Conservation (phyloP, 176 grass and related monocot species). For the Lolium rigidum region DNA sequence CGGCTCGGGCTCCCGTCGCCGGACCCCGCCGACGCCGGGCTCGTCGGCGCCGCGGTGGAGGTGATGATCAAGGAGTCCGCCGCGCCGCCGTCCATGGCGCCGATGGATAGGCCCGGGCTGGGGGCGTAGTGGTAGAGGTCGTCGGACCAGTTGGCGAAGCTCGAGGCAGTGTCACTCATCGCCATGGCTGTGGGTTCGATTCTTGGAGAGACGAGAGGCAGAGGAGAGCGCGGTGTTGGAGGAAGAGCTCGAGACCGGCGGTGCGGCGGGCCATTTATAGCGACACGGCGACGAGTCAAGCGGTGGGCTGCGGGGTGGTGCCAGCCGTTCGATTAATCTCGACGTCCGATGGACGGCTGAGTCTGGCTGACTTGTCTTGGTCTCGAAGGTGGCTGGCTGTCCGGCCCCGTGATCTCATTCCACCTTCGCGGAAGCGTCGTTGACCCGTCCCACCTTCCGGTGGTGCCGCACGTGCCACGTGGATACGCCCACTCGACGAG, state of each 20-base stretch:
- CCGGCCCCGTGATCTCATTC: conserved; percentile 13
- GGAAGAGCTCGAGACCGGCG: neutral
- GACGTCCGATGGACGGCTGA: rapidly evolving
- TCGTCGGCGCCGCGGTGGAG: neutral
- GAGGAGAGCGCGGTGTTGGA: neutral
- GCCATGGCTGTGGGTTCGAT: conserved; percentile 36
- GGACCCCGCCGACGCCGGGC: conserved; percentile 33
- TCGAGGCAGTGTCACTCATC: conserved; percentile 63
- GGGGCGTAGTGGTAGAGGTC: conserved; percentile 45
- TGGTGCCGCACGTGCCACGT: neutral
- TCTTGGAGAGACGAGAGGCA: neutral
- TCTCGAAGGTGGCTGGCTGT: neutral
- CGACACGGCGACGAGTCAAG: neutral
- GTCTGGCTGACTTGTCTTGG: neutral
- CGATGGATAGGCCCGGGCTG: neutral
- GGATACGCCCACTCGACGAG: neutral
- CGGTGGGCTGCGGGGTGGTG: neutral
- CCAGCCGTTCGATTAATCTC: neutral
- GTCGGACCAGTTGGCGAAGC: conserved; percentile 46
- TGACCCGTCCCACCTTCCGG: neutral
- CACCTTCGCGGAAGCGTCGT: conserved; percentile 46
- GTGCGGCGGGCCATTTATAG: conserved; percentile 34
- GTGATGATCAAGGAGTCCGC: neutral
- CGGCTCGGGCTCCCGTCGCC: conserved; percentile 36
- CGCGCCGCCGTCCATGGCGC: too few species aligned